phyloP scores from a whole-genome alignment of 345 rosid genomes.

The Pistacia atlantica region DNA sequence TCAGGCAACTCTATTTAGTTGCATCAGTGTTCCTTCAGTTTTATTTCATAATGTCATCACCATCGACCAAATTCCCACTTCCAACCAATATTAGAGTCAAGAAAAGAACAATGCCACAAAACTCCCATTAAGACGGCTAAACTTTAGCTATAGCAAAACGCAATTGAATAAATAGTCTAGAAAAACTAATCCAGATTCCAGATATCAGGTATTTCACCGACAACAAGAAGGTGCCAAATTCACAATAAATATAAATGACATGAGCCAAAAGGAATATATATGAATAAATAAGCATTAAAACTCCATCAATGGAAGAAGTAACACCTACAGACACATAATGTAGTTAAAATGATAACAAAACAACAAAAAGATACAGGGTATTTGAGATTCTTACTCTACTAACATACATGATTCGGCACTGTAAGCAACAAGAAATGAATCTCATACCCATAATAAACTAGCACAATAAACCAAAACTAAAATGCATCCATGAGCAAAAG shows the following conservation, averaged over 20 bases:
- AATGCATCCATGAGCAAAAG: constrained; percentile 30
- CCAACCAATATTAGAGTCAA: background rate
- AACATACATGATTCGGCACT: constrained; percentile 20
- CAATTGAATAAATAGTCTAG: background rate
- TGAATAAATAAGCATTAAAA: constrained; percentile 30
- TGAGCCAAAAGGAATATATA: constrained; percentile 9
- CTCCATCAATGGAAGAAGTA: constrained; percentile 30
- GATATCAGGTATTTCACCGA: background rate
- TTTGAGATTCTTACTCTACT: constrained; percentile 39
- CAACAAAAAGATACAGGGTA: constrained; percentile 26
- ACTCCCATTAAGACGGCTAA: too few species aligned
- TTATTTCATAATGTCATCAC: background rate
- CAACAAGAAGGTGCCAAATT: background rate
- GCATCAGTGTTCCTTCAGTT: background rate
- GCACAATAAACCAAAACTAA: constrained; percentile 22
- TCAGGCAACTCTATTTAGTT: too few species aligned
- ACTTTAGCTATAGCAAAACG: background rate
- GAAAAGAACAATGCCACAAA: too few species aligned
- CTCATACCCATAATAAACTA: constrained; percentile 28
- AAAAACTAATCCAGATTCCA: background rate
- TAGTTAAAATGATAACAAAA: constrained; percentile 12
- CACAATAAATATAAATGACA: background rate
- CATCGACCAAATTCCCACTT: background rate
- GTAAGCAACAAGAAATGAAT: constrained; percentile 25
- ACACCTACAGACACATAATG: constrained; percentile 25